Evolutionary conservation across 2,329 filamentous ascomycete genomes (phyloP).

Genomic region (Trichoderma guizhouense): DNA sequence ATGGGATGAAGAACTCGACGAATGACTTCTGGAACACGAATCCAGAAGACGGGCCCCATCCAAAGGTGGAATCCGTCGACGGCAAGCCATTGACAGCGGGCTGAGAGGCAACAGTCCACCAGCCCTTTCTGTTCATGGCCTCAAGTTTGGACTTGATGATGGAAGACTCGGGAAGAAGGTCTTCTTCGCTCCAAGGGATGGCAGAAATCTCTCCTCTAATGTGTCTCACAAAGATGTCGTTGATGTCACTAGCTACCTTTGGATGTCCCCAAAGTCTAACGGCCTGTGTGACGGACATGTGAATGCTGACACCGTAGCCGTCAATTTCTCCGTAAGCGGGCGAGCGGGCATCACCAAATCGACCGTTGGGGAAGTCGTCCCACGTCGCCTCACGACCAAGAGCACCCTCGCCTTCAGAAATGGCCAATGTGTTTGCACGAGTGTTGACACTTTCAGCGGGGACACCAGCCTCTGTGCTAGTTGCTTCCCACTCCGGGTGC

Average conservation of each 20-base stretch:
- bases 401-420: slow-evolving; percentile 87
- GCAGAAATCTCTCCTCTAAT: slow-evolving; percentile 74
- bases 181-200: slow-evolving; percentile 92
- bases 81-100: slow-evolving; percentile 84
- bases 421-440: slow-evolving; percentile 81
- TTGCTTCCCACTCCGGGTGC: slow-evolving; percentile 65
- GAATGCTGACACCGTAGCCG: slow-evolving; percentile 94
- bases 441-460: slow-evolving; percentile 70
- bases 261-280: slow-evolving; percentile 83
- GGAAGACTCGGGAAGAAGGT: slow-evolving; percentile 76
- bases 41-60: slow-evolving; percentile 88
- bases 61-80: slow-evolving; percentile 75
- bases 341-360: slow-evolving; percentile 90
- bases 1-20: slow-evolving; percentile 89
- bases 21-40: slow-evolving; percentile 99
- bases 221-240: slow-evolving; percentile 73
- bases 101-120: slow-evolving; percentile 96
- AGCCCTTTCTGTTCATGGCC: slow-evolving; percentile 73
- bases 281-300: slow-evolving; percentile 82
- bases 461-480: slow-evolving; percentile 73
- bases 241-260: slow-evolving; percentile 67
- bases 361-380: slow-evolving; percentile 97
- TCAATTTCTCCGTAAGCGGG: slow-evolving; percentile 96
- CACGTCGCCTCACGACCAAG: slow-evolving; percentile 93
- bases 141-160: slow-evolving; percentile 76